Conservation (phyloP, 805 yeast species). For the Isabelozyma rhagii region DNA sequence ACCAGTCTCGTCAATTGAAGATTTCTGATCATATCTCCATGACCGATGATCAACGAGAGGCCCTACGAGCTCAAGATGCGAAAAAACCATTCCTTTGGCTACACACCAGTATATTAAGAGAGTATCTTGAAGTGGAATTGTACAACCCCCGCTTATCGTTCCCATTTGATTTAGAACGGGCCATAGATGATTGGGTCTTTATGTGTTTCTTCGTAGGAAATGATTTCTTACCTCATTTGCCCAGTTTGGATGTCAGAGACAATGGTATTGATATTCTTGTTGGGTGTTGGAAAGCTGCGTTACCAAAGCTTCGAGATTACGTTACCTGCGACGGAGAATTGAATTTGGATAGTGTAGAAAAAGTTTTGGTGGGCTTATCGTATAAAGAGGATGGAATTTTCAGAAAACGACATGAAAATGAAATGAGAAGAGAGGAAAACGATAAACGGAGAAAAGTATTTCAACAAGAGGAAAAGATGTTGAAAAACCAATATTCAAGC, state of each 20-base stretch:
- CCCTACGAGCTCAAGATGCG: conserved; percentile 40
- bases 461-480: conserved; percentile 42
- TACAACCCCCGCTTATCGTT: conserved; percentile 66
- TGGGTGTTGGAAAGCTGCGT: conserved; percentile 73
- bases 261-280: conserved; percentile 83
- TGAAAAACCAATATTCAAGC: conserved; percentile 44
- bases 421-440: conserved; percentile 56
- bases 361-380: conserved; percentile 61
- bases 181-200: conserved; percentile 98
- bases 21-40: conserved; percentile 50
- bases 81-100: conserved; percentile 92
- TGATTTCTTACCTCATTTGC: conserved; percentile 95
- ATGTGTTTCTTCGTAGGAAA: conserved; percentile 99
- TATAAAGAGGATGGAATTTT: conserved; percentile 77
- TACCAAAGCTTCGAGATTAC: conserved; percentile 69
- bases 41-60: conserved; percentile 55
- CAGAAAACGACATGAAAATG: conserved; percentile 63
- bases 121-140: conserved; percentile 82
- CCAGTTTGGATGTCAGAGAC: conserved; percentile 91
- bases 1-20: conserved; percentile 49
- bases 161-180: conserved; percentile 85
- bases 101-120: conserved; percentile 82
- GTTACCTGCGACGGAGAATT: conserved; percentile 88
- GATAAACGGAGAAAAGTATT: conserved; percentile 55
- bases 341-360: conserved; percentile 73